Percentiles rank a stretch among this genome's conserved stretches.
Conservation (phyloP, 1,284 basidiomycete species). For the Cutaneotrichosporon dermatis region DNA sequence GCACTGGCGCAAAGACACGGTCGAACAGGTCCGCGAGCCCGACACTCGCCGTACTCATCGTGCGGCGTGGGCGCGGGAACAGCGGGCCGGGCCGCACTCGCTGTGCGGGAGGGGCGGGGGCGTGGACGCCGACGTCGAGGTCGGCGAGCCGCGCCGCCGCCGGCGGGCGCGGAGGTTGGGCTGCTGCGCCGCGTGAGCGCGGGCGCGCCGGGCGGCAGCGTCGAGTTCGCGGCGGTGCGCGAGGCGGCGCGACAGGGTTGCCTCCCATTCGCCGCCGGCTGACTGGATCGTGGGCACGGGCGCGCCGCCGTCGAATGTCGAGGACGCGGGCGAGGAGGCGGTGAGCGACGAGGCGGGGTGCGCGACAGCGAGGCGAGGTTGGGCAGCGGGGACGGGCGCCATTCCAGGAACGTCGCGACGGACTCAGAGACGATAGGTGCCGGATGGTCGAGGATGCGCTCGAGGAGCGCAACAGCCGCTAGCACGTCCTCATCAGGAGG, state of each 20-base stretch:
- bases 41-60: neutral
- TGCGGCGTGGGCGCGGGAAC: conserved; percentile 8
- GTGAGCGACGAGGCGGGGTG: neutral
- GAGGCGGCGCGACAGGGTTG: conserved; percentile 35
- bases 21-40: conserved; percentile 12
- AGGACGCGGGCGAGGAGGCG: conserved; percentile 18
- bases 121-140: neutral
- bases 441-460: conserved; percentile 10
- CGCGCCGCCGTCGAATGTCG: conserved; percentile 13
- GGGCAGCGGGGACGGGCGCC: conserved; percentile 18
- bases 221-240: conserved; percentile 33
- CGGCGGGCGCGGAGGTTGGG: neutral
- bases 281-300: conserved; percentile 38
- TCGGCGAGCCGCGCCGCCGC: conserved; percentile 6
- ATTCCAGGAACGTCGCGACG: conserved; percentile 24
- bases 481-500: conserved; percentile 6
- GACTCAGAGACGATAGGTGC: conserved; percentile 10
- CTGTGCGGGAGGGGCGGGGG: neutral
- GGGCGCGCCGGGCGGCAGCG: conserved; percentile 4
- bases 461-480: conserved; percentile 5
- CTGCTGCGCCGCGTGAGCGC: neutral
- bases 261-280: conserved; percentile 45
- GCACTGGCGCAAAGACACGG: conserved; percentile 13
- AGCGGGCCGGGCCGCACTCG: conserved; percentile 8
- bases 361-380: neutral